Conservation (phyloP, 2,329 filamentous ascomycete species). For the Falciphora oryzae region DNA sequence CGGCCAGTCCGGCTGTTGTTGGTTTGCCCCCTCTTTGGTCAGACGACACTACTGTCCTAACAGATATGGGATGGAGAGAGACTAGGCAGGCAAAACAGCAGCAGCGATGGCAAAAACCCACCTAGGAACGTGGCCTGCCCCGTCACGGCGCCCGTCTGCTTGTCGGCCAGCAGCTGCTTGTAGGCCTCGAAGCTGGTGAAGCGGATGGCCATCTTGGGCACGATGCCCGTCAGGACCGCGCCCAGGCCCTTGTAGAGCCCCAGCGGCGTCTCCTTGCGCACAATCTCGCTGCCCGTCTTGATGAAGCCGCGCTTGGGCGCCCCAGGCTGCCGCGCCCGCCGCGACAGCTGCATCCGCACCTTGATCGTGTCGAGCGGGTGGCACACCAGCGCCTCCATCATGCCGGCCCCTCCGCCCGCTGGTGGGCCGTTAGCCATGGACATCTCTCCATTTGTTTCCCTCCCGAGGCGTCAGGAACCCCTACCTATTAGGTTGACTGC, state of each 20-base stretch:
- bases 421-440: slow-evolving; percentile 4
- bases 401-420: slow-evolving; percentile 95
- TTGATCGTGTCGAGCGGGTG: slow-evolving; percentile 98
- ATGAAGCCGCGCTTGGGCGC: slow-evolving; percentile 85
- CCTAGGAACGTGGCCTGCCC: slow-evolving; percentile 59
- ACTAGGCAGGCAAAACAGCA: neutral
- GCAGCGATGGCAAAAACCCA: neutral
- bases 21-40: too few relatives aligned
- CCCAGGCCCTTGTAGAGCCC: slow-evolving; percentile 98
- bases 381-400: slow-evolving; percentile 98
- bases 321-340: slow-evolving; percentile 75
- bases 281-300: slow-evolving; percentile 77
- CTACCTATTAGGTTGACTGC: slow-evolving; percentile 88
- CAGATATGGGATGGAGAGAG: too few relatives aligned
- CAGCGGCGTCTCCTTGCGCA: slow-evolving; percentile 82
- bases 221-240: slow-evolving; percentile 89
- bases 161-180: slow-evolving; percentile 73
- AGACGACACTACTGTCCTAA: too few relatives aligned
- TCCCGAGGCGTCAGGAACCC: slow-evolving; percentile 20
- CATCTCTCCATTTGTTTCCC: too few relatives aligned
- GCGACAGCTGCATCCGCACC: slow-evolving; percentile 97
- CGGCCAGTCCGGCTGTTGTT: slow-evolving; percentile 66
- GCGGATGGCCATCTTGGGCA: slow-evolving; percentile 98
- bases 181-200: slow-evolving; percentile 97
- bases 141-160: slow-evolving; percentile 59